These are phyloP conservation scores for Salicornia ramosissima DNA, from an alignment of 148 eudicot species.

Conservation along the genomic window DNA sequence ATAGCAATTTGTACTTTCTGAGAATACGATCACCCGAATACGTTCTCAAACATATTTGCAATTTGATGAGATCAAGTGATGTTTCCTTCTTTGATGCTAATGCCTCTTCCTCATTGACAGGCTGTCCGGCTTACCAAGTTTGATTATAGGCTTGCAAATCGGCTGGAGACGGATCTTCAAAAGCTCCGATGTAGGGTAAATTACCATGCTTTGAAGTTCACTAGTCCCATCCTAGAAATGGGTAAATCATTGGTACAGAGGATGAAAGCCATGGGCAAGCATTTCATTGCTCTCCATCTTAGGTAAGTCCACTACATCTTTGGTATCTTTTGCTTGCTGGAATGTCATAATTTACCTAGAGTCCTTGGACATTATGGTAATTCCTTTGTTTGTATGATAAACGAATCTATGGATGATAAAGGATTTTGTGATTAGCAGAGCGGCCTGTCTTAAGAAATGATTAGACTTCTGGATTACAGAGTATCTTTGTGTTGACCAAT, in stretches of 20 bases:
- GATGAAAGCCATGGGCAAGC: constrained; percentile 74
- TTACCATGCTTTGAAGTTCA: constrained; percentile 83
- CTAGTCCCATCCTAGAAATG: constrained; percentile 65
- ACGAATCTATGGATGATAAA: too few relatives aligned
- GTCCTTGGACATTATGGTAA: not conserved
- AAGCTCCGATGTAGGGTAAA: constrained; percentile 96
- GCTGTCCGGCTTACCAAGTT: constrained; percentile 92
- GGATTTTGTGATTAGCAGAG: too few relatives aligned
- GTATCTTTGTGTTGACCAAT: not conserved
- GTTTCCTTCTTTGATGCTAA: constrained; percentile 12
- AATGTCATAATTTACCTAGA: not conserved
- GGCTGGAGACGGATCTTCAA: constrained; percentile 70
- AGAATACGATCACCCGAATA: not conserved
- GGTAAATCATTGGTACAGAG: constrained; percentile 63
- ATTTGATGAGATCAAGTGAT: constrained; percentile 3
- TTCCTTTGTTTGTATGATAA: too few relatives aligned
- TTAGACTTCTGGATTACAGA: too few relatives aligned
- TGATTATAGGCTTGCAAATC: constrained; percentile 95
- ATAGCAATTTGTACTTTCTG: not conserved
- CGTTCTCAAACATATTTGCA: not conserved
- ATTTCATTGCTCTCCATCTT: constrained; percentile 85
- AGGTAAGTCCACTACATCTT: constrained; percentile 38
- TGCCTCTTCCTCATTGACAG: constrained; percentile 40
- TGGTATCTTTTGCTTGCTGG: not conserved
- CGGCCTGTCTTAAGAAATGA: too few relatives aligned